Evolutionary conservation across 75 land plant genomes (phyloP).

Genomic region (Gnetum montanum): DNA sequence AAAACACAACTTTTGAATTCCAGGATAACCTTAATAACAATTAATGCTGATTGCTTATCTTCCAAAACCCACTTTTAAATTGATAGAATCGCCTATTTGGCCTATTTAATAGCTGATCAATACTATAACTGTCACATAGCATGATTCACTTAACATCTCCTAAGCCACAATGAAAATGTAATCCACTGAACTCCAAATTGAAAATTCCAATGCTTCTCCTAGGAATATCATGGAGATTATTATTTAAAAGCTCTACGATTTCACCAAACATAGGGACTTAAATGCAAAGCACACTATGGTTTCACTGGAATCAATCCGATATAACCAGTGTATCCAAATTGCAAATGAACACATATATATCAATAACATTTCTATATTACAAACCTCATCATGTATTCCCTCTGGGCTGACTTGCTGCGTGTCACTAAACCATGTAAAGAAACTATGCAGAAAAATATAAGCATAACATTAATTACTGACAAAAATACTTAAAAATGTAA

Average conservation of each 20-base stretch:
- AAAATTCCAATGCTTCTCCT: not conserved
- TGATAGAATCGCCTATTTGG: too few relatives aligned
- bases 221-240: not conserved
- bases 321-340: not conserved
- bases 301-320: not conserved
- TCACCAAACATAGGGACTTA: not conserved
- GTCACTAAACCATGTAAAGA: conserved; percentile 65
- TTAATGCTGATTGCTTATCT: too few relatives aligned
- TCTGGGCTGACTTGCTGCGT: conserved; percentile 32
- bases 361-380: not conserved
- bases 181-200: too few relatives aligned
- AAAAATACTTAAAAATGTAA: not conserved
- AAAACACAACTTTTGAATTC: not conserved
- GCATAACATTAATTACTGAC: not conserved
- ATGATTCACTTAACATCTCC: too few relatives aligned
- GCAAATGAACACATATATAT: not conserved
- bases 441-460: conserved; percentile 26
- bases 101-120: too few relatives aligned
- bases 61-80: too few relatives aligned
- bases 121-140: too few relatives aligned
- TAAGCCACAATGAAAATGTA: too few relatives aligned
- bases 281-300: not conserved
- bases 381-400: conserved; percentile 61
- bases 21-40: too few relatives aligned
- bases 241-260: not conserved